Conservation (phyloP, 371 early-diverging fungal species). For the Apophysomyces trapeziformis region DNA sequence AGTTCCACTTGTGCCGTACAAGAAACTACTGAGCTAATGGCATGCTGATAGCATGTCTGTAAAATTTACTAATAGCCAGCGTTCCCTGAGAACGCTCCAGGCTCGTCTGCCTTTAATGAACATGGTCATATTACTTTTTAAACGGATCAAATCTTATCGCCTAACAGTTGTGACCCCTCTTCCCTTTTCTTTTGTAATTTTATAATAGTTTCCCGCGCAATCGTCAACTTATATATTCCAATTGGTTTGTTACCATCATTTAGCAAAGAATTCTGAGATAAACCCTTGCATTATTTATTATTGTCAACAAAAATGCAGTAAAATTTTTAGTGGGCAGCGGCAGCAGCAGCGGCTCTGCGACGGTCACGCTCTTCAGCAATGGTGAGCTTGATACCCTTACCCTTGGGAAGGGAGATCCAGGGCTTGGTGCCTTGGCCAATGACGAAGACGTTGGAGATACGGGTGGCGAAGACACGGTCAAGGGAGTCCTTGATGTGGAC, state of each 20-base stretch:
- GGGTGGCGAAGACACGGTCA: slow-evolving; percentile 90
- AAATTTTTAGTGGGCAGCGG: slow-evolving; percentile 38
- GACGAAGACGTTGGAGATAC: slow-evolving; percentile 91
- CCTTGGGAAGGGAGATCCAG: slow-evolving; percentile 95
- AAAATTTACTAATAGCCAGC: too few relatives aligned
- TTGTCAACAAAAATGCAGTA: neutral
- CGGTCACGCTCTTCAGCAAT: slow-evolving; percentile 98
- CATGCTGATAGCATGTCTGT: too few relatives aligned
- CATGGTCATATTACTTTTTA: too few relatives aligned
- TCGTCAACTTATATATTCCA: too few relatives aligned
- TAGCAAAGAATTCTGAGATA: neutral
- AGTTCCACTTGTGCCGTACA: too few relatives aligned
- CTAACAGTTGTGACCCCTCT: too few relatives aligned
- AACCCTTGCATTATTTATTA: neutral
- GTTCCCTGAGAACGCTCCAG: too few relatives aligned
- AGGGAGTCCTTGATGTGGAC: slow-evolving; percentile 92
- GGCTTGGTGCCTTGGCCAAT: slow-evolving; percentile 82
- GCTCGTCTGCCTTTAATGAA: too few relatives aligned
- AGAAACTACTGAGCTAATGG: too few relatives aligned
- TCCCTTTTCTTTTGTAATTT: too few relatives aligned
- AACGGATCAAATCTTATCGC: too few relatives aligned
- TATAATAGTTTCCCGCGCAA: too few relatives aligned
- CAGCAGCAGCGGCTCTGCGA: slow-evolving; percentile 67
- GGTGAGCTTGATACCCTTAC: slow-evolving; percentile 97
- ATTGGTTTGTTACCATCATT: neutral